A percentile compares a stretch with the other conserved stretches of the same genome.
Conservation (phyloP, 768 basidiomycete genomes). For the Rhizopogon rudus region DNA sequence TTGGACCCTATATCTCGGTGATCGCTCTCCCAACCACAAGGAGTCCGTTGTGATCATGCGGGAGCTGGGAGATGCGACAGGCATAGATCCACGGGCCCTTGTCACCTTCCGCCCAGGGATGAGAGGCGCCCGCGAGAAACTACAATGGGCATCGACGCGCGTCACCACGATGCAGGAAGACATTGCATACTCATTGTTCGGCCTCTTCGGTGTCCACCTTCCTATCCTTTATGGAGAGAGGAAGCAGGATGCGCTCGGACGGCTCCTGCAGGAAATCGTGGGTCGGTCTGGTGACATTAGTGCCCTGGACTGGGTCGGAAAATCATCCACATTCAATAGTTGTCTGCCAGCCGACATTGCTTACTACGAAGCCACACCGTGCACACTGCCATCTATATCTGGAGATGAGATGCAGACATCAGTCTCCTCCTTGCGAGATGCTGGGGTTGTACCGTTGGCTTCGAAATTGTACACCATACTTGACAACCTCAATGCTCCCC, state of each 20-base stretch:
- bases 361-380: too few relatives aligned
- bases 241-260: not conserved
- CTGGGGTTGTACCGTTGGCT: too few relatives aligned
- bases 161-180: constrained; percentile 10
- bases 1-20: constrained; percentile 11
- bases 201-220: constrained; percentile 5
- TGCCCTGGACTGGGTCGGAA: not conserved
- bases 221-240: constrained; percentile 8
- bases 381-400: not conserved
- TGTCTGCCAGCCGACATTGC: not conserved
- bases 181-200: constrained; percentile 7
- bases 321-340: not conserved
- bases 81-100: not conserved
- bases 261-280: not conserved
- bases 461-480: too few relatives aligned
- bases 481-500: too few relatives aligned
- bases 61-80: not conserved
- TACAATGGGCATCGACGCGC: constrained; percentile 9
- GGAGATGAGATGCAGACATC: not conserved
- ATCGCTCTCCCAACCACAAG: not conserved
- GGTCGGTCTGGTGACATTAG: not conserved
- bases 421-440: not conserved
- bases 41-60: not conserved
- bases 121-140: not conserved
- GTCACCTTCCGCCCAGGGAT: not conserved